Base-by-base conservation (phyloP, 352 stramenopile species). In the Peronospora farinosa region DNA sequence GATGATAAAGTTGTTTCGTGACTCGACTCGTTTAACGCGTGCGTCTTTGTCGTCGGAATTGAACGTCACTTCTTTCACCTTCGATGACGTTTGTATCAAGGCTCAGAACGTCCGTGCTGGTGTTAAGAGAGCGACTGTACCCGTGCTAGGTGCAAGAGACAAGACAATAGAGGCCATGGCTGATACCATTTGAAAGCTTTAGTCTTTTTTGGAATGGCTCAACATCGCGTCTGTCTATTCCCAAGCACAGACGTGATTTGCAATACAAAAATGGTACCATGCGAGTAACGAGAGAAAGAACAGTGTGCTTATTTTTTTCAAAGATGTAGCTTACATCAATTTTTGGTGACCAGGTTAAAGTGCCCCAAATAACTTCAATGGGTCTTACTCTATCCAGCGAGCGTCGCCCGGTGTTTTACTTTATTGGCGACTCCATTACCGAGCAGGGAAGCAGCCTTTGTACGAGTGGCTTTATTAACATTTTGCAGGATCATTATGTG, bases 351-450 rank as follows among this genome's bases (percentile, higher is more conserved):
- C 19, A 21, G 19, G 1, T 21, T 21, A 3, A 21, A 21, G 19
- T 21, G 19, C 19, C 19, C 19, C 19, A 21, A 21, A 21, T 21
- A 21, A 3, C 19, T 21, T 1, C 19, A 21, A 21, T 21, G 19
- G 19, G 19, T 19, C 60, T 57, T 31, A 37, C 50, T n/a, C 9
- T 51, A 23, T 68, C 60, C 0, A 40, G 44, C 32, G 54, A 64
- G 27, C 65, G 56, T 17, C 69, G 70, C 12, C 70, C 70, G 21
- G 52, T 65, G 23, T 55, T 83, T 39, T 56, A 81, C 25, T 72
- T 84, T 35, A 63, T 73, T 17, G 77, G 77, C 0, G 78, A 88
- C 60, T 88, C 78, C 41, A 76, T 85, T 47, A 87, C 76, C 13
- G 51, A 87, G 49, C 54, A 61, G 33, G 73, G 57, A 7, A 68